Evolutionary conservation across 345 rosid species (phyloP).

Genomic region (Aegle marmelos): DNA sequence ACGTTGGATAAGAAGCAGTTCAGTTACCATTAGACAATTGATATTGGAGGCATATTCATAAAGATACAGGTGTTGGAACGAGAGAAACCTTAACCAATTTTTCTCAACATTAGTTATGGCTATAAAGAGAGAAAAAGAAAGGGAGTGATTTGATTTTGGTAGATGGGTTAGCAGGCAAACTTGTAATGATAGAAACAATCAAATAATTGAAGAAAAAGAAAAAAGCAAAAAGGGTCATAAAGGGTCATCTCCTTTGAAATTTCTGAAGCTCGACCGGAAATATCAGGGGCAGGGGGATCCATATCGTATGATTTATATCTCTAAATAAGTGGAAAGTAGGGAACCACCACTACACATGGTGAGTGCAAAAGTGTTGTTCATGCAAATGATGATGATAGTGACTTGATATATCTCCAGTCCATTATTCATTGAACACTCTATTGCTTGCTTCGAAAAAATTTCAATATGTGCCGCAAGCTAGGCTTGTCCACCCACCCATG

Average conservation of each 20-base stretch:
- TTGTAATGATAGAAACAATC: slow-evolving; percentile 20
- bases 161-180: slow-evolving; percentile 8
- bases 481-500: slow-evolving; percentile 14
- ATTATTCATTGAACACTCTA: slow-evolving; percentile 7
- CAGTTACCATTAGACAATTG: neutral
- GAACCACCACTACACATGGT: slow-evolving; percentile 25
- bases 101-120: neutral
- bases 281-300: slow-evolving; percentile 5
- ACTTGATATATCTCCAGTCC: neutral
- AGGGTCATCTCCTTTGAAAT: neutral
- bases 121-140: neutral
- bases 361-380: slow-evolving; percentile 8
- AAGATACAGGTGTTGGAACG: neutral
- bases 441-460: neutral
- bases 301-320: neutral
- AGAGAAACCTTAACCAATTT: neutral
- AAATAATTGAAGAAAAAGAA: neutral
- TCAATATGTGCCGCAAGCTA: neutral
- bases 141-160: neutral
- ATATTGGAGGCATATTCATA: neutral
- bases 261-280: neutral
- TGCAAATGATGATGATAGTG: slow-evolving; percentile 21
- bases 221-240: slow-evolving; percentile 7
- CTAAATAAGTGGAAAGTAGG: slow-evolving; percentile 28
- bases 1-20: neutral